Evolutionary conservation across 495 filamentous ascomycete species (phyloP).

Genomic region (Chaetomium fimeti): DNA sequence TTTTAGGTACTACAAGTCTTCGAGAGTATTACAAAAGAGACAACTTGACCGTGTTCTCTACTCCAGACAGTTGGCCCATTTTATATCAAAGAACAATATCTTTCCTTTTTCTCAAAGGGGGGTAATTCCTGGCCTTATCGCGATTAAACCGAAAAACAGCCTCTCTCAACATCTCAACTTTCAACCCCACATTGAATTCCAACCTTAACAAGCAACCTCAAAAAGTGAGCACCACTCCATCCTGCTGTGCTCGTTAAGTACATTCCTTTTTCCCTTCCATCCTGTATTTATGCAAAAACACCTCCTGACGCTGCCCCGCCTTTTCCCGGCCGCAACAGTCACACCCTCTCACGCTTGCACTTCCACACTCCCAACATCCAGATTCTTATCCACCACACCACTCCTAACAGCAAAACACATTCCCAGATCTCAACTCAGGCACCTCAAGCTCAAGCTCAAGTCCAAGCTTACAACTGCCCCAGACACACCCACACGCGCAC

Average conservation of each 20-base stretch:
- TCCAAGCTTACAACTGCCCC: too few species aligned
- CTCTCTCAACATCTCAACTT: neutral
- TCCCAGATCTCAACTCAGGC: neutral
- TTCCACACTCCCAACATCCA: neutral
- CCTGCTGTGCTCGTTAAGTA: neutral
- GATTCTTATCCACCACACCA: neutral
- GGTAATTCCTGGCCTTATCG: neutral
- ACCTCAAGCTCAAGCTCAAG: neutral
- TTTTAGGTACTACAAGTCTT: too few species aligned
- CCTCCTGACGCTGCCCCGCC: neutral
- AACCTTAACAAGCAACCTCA: neutral
- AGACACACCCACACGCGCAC: too few species aligned
- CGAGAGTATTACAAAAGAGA: too few species aligned
- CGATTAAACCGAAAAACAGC: slow-evolving; percentile 10
- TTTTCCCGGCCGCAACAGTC: neutral
- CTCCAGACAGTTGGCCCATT: neutral
- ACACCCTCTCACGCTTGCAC: neutral
- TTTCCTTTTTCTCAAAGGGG: neutral
- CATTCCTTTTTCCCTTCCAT: neutral
- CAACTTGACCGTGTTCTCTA: neutral
- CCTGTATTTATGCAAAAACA: neutral
- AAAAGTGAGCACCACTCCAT: neutral
- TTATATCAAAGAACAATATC: neutral
- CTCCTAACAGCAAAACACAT: neutral
- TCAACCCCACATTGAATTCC: neutral